Base-by-base conservation (phyloP, 1,284 basidiomycete species). In the Schizophyllum commune region DNA sequence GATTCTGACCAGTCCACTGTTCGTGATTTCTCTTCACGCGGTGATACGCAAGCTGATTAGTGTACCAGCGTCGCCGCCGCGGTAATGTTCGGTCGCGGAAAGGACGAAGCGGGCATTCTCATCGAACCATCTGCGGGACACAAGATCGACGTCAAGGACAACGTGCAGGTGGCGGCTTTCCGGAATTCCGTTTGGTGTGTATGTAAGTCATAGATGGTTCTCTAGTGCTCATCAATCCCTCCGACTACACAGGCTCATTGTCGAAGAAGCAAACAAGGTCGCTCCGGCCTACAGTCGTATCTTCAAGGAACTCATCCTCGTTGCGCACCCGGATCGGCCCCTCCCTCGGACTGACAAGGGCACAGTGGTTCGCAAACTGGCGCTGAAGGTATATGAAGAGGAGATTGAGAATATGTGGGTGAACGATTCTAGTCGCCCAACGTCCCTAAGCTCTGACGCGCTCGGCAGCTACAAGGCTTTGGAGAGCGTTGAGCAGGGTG, bases 151-250 rank as follows among this genome's bases (percentile, higher is more conserved):
- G 39, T 62, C 66, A 2, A 58, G 61, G 2, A 65, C 77, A 32
- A 67, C 73, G 0, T 34, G 52, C 0, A 71, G 2, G 62, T 79
- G 0, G 68, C 68, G 0, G 65, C 68, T 8, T 67, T 78, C n/a
- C 66, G 73, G 34, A 71, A 75, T 39, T 63, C 66, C 39, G 62
- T 78, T 2, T 79, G 77, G 78, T n/a, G n/a, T 13, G n/a, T n/a
- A n/a, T n/a, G n/a, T n/a, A n/a, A n/a, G n/a, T n/a, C n/a, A n/a
- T n/a, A n/a, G n/a, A n/a, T n/a, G n/a, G n/a, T n/a, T n/a, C n/a
- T n/a, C n/a, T n/a, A n/a, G n/a, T n/a, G n/a, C n/a, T n/a, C n/a
- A n/a, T n/a, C n/a, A n/a, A n/a, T n/a, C n/a, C n/a, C n/a, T n/a
- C n/a, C n/a, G n/a, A 6, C 53, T 6, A 7, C 22, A 6, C 53